Evolutionary conservation across 2,329 filamentous ascomycete genomes (phyloP), one percentile per base, ranked within the genome.

Genomic region (Hypoxylon sp.): DNA sequence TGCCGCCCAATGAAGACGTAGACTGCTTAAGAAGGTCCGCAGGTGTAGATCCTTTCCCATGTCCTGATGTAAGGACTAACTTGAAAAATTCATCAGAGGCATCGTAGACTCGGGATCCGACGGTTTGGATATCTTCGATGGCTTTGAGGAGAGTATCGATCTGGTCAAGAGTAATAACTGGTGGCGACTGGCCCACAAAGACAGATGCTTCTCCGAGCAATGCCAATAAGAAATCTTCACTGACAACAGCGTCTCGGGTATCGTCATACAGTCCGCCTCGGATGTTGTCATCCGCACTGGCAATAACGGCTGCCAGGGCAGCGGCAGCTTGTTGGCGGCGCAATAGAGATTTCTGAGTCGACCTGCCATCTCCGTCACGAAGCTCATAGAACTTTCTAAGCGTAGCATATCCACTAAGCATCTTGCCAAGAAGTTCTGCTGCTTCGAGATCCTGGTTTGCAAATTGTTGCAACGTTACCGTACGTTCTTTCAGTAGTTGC

Each of bases 401-500:
- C 0, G 94, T 97, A 22, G 95, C 95, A 76, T 98, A 98, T 22
- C 95, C 95, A 78, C 93, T 96, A 8, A 98, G 89, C 81, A 95
- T 91, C 68, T 91, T 92, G 51, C 95, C 93, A 2, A 98, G 85
- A 10, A 97, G 87, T 73, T 92, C 88, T 7, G 95, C 95, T 6
- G 94, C 95, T 77, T 95, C 91, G 33, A 92, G 82, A 74, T 98
- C 95, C 59, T 91, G 86, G 27, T 87, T 86, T 5, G 93, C 92
- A 59, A 95, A 89, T 31, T 88, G 84, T 61, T 91, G 89, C 2
- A 98, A 85, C 0, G 92, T 91, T 13, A 88, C 81, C 72, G 91
- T 91, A 11, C 94, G 92, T 57, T 91, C 89, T 60, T 86, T 86
- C 59, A 98, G 86, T 44, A 98, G 85, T 13, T 86, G 84, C 61